Conservation (phyloP, 1,284 basidiomycete species). For the Laetiporus sulphureus region DNA sequence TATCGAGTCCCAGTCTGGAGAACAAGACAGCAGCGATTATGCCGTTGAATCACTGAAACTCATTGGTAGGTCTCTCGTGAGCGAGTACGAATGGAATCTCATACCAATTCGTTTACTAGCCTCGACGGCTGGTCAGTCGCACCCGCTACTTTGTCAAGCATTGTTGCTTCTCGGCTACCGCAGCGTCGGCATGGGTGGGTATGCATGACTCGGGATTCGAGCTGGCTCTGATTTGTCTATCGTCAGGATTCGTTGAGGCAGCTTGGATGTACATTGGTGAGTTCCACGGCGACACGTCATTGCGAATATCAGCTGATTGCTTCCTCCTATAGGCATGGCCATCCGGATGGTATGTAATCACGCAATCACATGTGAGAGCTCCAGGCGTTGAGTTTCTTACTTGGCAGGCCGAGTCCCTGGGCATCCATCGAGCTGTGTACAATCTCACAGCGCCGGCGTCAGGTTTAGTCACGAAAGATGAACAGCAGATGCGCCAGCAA, state of each 20-base stretch:
- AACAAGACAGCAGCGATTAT: conserved; percentile 2
- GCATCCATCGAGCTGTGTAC: conserved; percentile 3
- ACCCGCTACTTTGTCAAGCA: conserved; percentile 7
- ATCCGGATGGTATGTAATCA: conserved; percentile 8
- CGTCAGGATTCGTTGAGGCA: conserved; percentile 6
- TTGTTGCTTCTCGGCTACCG: conserved; percentile 7
- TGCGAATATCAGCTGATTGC: neutral
- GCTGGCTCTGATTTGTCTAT: neutral
- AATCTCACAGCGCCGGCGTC: neutral
- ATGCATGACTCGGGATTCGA: neutral
- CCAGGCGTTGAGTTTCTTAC: neutral
- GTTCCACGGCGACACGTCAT: neutral
- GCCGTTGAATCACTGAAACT: conserved; percentile 4
- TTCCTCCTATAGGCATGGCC: conserved; percentile 2
- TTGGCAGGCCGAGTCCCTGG: conserved; percentile 7
- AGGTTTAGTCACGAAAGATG: conserved; percentile 1
- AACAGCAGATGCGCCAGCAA: conserved; percentile 4
- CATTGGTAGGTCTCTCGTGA: conserved; percentile 1
- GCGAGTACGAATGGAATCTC: neutral
- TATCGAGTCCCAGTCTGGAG: neutral
- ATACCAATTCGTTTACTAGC: neutral
- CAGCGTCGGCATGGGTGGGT: conserved; percentile 8
- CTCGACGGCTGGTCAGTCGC: neutral
- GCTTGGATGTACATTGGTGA: conserved; percentile 7
- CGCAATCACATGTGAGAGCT: too few species aligned